Base-by-base conservation (phyloP, 2,329 filamentous ascomycete genomes). In the Magnaporthales sp. region DNA sequence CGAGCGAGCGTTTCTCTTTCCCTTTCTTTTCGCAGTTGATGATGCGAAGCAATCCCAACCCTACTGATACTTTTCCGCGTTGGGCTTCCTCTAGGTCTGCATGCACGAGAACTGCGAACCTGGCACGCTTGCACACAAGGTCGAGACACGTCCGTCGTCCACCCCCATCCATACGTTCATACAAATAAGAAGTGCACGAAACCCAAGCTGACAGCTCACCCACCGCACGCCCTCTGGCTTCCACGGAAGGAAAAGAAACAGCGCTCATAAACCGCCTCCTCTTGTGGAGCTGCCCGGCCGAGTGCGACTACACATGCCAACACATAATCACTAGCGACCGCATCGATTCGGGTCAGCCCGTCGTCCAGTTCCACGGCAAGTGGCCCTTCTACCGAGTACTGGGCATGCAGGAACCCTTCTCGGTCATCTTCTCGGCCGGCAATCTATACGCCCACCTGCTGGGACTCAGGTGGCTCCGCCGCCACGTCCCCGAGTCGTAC, bases 271-370 rank as follows among this genome's bases (percentile, higher is more conserved):
- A 90, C 76, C 91, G 91, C 69, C 84, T 98, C 71, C 88, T 98
- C 74, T 81, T 97, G 77, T 99, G 95, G 95, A 88, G 88, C 76
- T 99, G 95, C 80, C 86, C 91, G 69, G 84, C 91, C 75, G 94
- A 99, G 85, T 99, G 95, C 87, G 93, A 99, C 82, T 96, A 99
- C 81, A 90, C 91, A 68, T 99, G 95, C 83, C 95, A 99, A 77
- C 94, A 96, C 83, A 90, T 97, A 76, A 84, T 96, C 68, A 98
- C 95, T 67, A 79, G 86, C 72, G 80, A 80, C 67, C 92, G 94
- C 70, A 79, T 93, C 70, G 80, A 85, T 29, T 81, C 85, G 69
- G 84, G 87, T 68, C 85, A 87, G 31, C 85, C 88, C 11, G 78
- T 97, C 64, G 89, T 94, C 67, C 95, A 99, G 80, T 99, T 93